phyloP scores from a whole-genome alignment of 139 green algal species.

The Parachlorella kessleri region DNA sequence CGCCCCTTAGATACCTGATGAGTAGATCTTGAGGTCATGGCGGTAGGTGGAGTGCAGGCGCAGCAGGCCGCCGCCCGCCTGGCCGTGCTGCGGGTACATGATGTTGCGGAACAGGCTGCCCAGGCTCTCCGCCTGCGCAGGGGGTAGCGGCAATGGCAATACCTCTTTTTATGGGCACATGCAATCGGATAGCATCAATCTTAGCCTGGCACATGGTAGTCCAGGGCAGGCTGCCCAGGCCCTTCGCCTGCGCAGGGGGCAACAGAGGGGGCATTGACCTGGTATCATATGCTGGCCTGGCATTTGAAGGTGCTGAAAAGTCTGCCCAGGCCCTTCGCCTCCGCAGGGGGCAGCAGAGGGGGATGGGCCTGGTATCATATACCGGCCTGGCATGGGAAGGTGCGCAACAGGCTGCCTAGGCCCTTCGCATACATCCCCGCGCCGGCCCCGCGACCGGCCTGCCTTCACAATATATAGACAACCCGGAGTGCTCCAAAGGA shows the following conservation, averaged over 20 bases:
- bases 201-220: constrained; percentile 98
- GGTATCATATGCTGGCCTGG: no score
- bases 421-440: no score
- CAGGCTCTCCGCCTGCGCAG: constrained; percentile 86
- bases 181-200: no score
- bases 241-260: constrained; percentile 85
- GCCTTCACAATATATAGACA: no score
- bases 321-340: constrained; percentile 87
- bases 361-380: no score
- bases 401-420: constrained; percentile 91
- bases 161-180: no score
- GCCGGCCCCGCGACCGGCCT: no score
- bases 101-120: constrained; percentile 89
- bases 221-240: constrained; percentile 90
- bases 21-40: constrained; percentile 99
- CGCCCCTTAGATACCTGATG: constrained; percentile 76
- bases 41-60: constrained; percentile 98
- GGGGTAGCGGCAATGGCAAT: no score
- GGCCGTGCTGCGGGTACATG: constrained; percentile 91
- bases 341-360: no score
- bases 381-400: constrained; percentile 98
- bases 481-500: no score
- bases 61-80: constrained; percentile 84
- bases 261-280: no score
- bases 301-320: constrained; percentile 97